These are phyloP conservation scores for Boletus rubropictus DNA, from an alignment of 768 basidiomycete genomes.

Conservation along the genomic window DNA sequence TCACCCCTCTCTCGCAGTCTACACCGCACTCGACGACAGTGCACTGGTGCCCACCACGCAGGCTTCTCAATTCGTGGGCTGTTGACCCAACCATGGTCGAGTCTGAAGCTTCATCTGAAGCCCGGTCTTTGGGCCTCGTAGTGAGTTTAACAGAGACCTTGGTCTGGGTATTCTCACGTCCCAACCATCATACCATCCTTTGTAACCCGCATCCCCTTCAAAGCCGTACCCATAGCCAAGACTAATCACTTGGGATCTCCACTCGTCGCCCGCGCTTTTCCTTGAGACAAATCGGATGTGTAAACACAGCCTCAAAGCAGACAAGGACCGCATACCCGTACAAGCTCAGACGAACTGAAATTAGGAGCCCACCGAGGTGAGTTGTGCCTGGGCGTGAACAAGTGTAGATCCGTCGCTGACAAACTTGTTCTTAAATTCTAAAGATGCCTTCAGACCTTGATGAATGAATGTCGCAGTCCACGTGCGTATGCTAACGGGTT, in stretches of 20 bases:
- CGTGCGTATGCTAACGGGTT: too few relatives aligned
- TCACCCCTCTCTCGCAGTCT: constrained; percentile 1
- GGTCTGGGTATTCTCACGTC: not conserved
- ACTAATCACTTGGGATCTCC: constrained; percentile 2
- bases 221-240: constrained; percentile 13
- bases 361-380: not conserved
- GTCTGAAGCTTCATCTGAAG: constrained; percentile 11
- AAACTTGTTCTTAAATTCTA: too few relatives aligned
- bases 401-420: too few relatives aligned
- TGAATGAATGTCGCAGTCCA: too few relatives aligned
- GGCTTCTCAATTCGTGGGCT: constrained; percentile 10
- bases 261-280: constrained; percentile 4
- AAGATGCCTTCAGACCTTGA: too few relatives aligned
- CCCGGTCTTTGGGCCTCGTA: too few relatives aligned
- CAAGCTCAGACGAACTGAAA: not conserved
- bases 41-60: constrained; percentile 7
- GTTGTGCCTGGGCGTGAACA: not conserved
- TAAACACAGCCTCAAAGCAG: not conserved
- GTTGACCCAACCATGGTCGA: constrained; percentile 17
- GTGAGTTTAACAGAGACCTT: constrained; percentile 15
- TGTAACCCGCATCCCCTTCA: constrained; percentile 13
- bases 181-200: constrained; percentile 10
- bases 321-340: too few relatives aligned
- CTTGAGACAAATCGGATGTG: not conserved
- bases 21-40: constrained; percentile 16